A percentile compares a stretch with the other conserved stretches of the same genome.
These are phyloP conservation scores for Beauveria sp. DNA, from an alignment of 2,329 filamentous ascomycete species.

Conservation along the genomic window DNA sequence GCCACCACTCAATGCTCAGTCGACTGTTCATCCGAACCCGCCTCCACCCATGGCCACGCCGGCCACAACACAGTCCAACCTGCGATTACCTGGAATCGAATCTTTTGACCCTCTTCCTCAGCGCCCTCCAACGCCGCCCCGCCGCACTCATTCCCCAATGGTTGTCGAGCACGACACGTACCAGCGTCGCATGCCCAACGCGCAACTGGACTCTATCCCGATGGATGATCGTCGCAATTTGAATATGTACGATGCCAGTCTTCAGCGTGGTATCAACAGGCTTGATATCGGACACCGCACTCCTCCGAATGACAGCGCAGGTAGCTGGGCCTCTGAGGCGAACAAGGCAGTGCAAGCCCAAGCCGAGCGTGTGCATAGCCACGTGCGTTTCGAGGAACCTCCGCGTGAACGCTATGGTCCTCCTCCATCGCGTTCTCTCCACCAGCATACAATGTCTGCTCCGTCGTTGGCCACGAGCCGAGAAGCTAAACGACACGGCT, in stretches of 20 bases:
- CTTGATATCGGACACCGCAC: conserved; percentile 54
- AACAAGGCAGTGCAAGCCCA: conserved; percentile 48
- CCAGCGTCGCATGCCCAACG: conserved; percentile 24
- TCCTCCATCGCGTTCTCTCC: conserved; percentile 27
- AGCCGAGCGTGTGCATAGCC: conserved; percentile 41
- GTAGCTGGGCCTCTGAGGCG: conserved; percentile 49
- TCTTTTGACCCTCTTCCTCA: conserved; percentile 75
- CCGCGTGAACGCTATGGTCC: conserved; percentile 24
- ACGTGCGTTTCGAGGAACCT: conserved; percentile 46
- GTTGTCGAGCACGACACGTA: conserved; percentile 53
- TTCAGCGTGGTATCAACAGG: conserved; percentile 59
- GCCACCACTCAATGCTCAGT: conserved; percentile 68
- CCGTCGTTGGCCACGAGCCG: conserved; percentile 48
- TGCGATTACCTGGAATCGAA: conserved; percentile 81
- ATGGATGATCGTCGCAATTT: conserved; percentile 42
- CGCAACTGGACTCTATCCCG: conserved; percentile 22
- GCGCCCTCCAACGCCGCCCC: conserved; percentile 53
- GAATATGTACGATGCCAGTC: conserved; percentile 56
- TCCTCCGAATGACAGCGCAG: conserved; percentile 43
- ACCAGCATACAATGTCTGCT: conserved; percentile 54
- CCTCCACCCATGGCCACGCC: conserved; percentile 40
- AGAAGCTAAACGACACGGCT: conserved; percentile 60
- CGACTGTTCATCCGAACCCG: conserved; percentile 47
- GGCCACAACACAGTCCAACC: conserved; percentile 46
- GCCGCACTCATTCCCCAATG: conserved; percentile 68